Percentiles rank a stretch among this genome's conserved stretches.
Evolutionary conservation across 2,329 filamentous ascomycete species (phyloP).

Genomic region (Pseudopyricularia javanii): DNA sequence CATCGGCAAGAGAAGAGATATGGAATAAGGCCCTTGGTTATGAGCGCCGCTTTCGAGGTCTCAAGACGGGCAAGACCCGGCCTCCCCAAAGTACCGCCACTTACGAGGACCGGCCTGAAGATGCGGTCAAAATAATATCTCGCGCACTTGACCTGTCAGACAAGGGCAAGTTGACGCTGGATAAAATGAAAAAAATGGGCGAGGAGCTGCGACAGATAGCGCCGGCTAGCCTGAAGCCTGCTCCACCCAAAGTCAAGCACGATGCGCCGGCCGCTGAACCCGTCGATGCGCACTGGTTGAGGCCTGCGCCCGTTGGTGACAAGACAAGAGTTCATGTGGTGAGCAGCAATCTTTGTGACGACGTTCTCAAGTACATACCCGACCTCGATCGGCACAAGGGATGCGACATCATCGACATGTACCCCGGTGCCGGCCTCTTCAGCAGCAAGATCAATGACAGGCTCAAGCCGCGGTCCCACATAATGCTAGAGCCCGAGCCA

Average conservation of each 20-base stretch:
- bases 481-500: slow-evolving; percentile 65
- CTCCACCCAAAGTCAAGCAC: no score
- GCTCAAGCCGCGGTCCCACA: slow-evolving; percentile 67
- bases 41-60: no score
- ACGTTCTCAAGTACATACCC: slow-evolving; percentile 57
- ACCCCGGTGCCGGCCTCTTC: slow-evolving; percentile 70
- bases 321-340: slow-evolving; percentile 38
- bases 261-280: not conserved
- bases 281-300: not conserved
- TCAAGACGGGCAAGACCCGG: no score
- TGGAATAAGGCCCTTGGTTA: no score
- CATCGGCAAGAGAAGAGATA: no score
- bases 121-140: not conserved
- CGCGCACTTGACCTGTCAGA: not conserved
- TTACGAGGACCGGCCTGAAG: not conserved
- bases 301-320: slow-evolving; percentile 13
- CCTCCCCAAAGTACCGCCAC: no score
- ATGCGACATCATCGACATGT: slow-evolving; percentile 78
- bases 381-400: slow-evolving; percentile 59
- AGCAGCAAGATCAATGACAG: slow-evolving; percentile 62
- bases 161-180: not conserved
- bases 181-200: not conserved
- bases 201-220: not conserved
- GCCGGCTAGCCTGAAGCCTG: not conserved
- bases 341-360: slow-evolving; percentile 44